Percentiles rank a stretch among this genome's conserved stretches.
These are phyloP conservation scores for Apiotrichum gamsii DNA, from an alignment of 1,284 basidiomycete species.

Conservation along the genomic window DNA sequence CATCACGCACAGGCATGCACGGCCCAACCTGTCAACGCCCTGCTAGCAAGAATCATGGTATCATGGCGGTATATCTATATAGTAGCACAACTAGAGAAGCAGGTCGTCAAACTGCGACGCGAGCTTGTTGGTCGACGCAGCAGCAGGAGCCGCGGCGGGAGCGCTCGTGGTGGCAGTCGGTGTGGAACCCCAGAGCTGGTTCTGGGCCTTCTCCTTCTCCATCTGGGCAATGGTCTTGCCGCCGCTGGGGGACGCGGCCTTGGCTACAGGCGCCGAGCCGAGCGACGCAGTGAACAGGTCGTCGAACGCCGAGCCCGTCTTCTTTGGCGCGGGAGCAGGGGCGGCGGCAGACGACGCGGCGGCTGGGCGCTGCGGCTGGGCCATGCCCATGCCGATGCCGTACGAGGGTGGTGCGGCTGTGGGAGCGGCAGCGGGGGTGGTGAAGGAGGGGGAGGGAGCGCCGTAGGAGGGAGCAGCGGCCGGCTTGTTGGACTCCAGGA, in stretches of 20 bases:
- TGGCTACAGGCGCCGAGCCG: slow-evolving; percentile 25
- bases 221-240: slow-evolving; percentile 77
- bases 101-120: slow-evolving; percentile 27
- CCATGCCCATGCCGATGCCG: slow-evolving; percentile 3
- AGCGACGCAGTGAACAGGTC: slow-evolving; percentile 85
- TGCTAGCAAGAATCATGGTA: too few relatives aligned
- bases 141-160: not conserved
- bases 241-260: slow-evolving; percentile 23
- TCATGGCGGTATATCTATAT: too few relatives aligned
- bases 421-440: slow-evolving; percentile 23
- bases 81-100: slow-evolving; percentile 17
- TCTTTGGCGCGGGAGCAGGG: slow-evolving; percentile 3
- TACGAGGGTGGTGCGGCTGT: slow-evolving; percentile 12
- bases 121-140: slow-evolving; percentile 5
- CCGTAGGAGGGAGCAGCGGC: slow-evolving; percentile 14
- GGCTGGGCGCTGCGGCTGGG: not conserved
- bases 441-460: slow-evolving; percentile 16
- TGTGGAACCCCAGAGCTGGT: slow-evolving; percentile 60
- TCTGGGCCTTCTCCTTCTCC: slow-evolving; percentile 74
- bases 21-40: too few relatives aligned
- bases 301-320: slow-evolving; percentile 56
- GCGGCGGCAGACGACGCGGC: slow-evolving; percentile 13
- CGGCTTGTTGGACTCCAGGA: slow-evolving; percentile 46
- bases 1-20: too few relatives aligned
- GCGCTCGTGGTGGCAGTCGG: slow-evolving; percentile 3